Evolutionary conservation across 225 moss, liverwort and hornwort species (phyloP), one percentile per base, ranked within the genome.

Genomic region (Neckera pumila): DNA sequence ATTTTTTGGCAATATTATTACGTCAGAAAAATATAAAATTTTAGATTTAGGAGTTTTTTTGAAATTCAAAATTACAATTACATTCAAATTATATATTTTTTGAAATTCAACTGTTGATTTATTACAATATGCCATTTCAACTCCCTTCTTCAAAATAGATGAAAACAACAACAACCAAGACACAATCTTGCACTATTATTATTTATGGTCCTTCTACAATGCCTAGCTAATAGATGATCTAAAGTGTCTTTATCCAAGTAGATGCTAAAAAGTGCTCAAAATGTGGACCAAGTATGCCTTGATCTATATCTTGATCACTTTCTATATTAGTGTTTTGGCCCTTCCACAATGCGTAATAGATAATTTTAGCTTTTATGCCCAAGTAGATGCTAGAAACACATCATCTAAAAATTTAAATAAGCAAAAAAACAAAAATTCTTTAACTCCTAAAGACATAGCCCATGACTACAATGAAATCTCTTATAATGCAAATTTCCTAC

Each of bases 21-120:
- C 0, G 0, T 43, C 2, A 43, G 0, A 23, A 26, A 43, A 43
- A 72, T 6, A 26, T 27, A 42, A 42, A 1, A 71, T 4, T 5
- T 67, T 3, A 42, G 0, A 0, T 16, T 27, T 9, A 72, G 0
- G 2, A 43, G 3, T 1, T 27, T 71, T 3, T 72, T 1, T 16
- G 17, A 72, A 43, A n/a, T n/a, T n/a, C 1, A 70, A 40, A 25
- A 40, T 25, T 1, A 27, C 27, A 5, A 27, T 27, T 0, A 42
- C n/a, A n/a, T n/a, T n/a, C n/a, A n/a, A n/a, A n/a, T n/a, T n/a
- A n/a, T n/a, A n/a, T n/a, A n/a, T n/a, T n/a, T n/a, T n/a, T n/a
- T n/a, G n/a, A n/a, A n/a, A n/a, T n/a, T n/a, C n/a, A n/a, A n/a
- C n/a, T n/a, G n/a, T n/a, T n/a, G n/a, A n/a, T n/a, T 0, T 14